Evolutionary conservation across 495 filamentous ascomycete species (phyloP).

Genomic region (Penicillium subrubescens): DNA sequence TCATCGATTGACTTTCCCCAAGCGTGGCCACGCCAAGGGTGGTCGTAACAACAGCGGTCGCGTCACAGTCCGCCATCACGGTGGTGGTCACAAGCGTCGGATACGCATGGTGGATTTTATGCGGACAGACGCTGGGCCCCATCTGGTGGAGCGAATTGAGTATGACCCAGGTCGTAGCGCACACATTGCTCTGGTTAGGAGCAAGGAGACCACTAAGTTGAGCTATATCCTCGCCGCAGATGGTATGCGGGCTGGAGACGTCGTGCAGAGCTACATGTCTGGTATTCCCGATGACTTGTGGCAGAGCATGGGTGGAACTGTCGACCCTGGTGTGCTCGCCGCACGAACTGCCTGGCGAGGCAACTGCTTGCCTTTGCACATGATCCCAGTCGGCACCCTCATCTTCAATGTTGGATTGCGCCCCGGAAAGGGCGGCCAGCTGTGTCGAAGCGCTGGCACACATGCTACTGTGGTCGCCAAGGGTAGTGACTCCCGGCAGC

Average conservation of each 20-base stretch:
- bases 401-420: constrained; percentile 87
- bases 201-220: constrained; percentile 56
- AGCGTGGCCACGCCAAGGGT: constrained; percentile 88
- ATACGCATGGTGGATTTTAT: constrained; percentile 89
- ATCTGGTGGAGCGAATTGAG: constrained; percentile 90
- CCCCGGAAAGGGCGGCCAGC: constrained; percentile 71
- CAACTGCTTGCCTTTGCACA: constrained; percentile 91
- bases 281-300: constrained; percentile 85
- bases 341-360: constrained; percentile 92
- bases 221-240: constrained; percentile 93
- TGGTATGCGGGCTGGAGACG: constrained; percentile 88
- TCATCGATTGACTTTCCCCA: constrained; percentile 79
- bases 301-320: constrained; percentile 83
- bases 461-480: constrained; percentile 85
- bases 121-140: constrained; percentile 73
- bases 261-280: constrained; percentile 83
- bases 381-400: constrained; percentile 89
- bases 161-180: constrained; percentile 91
- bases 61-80: constrained; percentile 86
- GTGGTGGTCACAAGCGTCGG: constrained; percentile 86
- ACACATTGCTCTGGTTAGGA: constrained; percentile 83
- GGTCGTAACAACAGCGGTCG: constrained; percentile 85
- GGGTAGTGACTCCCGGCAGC: constrained; percentile 63
- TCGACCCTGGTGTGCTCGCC: constrained; percentile 93
- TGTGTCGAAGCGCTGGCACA: constrained; percentile 92